phyloP scores from a whole-genome alignment of 495 filamentous ascomycete genomes.

The Niebla homalea region DNA sequence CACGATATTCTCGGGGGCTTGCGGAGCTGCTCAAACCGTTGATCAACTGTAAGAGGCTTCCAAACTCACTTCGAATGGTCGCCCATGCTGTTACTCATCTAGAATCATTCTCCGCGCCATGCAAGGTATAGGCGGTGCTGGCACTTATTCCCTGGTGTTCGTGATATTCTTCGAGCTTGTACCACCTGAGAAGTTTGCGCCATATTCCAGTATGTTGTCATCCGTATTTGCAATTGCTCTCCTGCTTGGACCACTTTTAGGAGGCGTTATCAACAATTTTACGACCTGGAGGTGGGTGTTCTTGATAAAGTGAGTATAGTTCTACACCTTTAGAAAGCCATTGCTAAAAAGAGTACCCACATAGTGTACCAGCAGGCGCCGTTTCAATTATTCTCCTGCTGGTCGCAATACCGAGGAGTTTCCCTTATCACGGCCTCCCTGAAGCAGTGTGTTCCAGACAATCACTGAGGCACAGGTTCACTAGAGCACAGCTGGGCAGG shows the following conservation, averaged over 20 bases:
- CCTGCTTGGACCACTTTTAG: conserved; percentile 28
- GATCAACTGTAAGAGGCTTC: conserved; percentile 32
- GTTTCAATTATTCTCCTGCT: conserved; percentile 30
- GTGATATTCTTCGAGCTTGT: conserved; percentile 36
- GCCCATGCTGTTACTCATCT: not conserved
- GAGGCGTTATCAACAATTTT: conserved; percentile 26
- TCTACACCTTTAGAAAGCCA: not conserved
- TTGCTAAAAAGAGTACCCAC: not conserved
- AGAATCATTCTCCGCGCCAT: conserved; percentile 42
- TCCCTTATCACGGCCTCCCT: conserved; percentile 2
- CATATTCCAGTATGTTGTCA: conserved; percentile 33
- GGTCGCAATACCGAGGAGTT: conserved; percentile 17
- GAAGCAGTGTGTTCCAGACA: not conserved
- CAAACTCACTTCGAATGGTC: not conserved
- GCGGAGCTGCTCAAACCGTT: conserved; percentile 38
- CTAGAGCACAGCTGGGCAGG: not conserved
- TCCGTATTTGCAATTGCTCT: conserved; percentile 13
- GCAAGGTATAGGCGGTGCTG: conserved; percentile 44
- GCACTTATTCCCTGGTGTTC: conserved; percentile 36
- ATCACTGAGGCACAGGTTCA: not conserved
- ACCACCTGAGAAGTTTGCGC: conserved; percentile 31
- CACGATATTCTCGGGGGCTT: conserved; percentile 42
- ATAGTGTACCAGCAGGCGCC: conserved; percentile 26
- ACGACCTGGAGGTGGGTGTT: conserved; percentile 29
- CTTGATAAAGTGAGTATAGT: conserved; percentile 16